Conservation (phyloP, 2,329 filamentous ascomycete species). For the Alternaria sp. region DNA sequence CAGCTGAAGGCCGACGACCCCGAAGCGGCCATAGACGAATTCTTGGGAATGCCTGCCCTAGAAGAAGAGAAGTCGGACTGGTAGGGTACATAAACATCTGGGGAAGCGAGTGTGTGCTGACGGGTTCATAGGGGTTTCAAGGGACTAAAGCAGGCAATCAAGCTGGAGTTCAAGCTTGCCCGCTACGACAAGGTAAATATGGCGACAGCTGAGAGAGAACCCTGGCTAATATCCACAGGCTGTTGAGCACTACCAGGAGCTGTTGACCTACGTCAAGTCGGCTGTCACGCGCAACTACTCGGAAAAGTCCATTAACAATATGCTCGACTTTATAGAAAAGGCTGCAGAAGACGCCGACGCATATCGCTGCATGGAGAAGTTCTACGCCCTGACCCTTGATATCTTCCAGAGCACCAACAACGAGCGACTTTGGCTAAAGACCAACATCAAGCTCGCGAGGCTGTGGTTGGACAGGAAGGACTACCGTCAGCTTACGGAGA, state of each 20-base stretch:
- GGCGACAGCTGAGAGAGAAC: background rate
- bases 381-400: constrained; percentile 91
- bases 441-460: constrained; percentile 94
- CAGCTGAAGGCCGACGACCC: constrained; percentile 90
- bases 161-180: constrained; percentile 93
- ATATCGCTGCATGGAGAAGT: constrained; percentile 86
- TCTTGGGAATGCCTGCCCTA: constrained; percentile 82
- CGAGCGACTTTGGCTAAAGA: constrained; percentile 96
- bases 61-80: constrained; percentile 95
- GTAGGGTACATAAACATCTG: constrained; percentile 54
- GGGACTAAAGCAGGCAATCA: constrained; percentile 96
- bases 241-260: constrained; percentile 89
- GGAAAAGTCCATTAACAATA: constrained; percentile 99
- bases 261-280: constrained; percentile 96
- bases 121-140: constrained; percentile 77
- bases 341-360: constrained; percentile 75
- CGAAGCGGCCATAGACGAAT: constrained; percentile 88
- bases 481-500: constrained; percentile 79
- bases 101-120: constrained; percentile 27
- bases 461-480: constrained; percentile 91
- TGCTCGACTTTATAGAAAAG: constrained; percentile 98
- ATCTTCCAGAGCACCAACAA: constrained; percentile 99
- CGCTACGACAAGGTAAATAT: constrained; percentile 76
- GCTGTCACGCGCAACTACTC: constrained; percentile 98
- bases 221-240: constrained; percentile 65